Evolutionary conservation across 768 basidiomycete genomes (phyloP).

Genomic region (Termitomyces sp.): DNA sequence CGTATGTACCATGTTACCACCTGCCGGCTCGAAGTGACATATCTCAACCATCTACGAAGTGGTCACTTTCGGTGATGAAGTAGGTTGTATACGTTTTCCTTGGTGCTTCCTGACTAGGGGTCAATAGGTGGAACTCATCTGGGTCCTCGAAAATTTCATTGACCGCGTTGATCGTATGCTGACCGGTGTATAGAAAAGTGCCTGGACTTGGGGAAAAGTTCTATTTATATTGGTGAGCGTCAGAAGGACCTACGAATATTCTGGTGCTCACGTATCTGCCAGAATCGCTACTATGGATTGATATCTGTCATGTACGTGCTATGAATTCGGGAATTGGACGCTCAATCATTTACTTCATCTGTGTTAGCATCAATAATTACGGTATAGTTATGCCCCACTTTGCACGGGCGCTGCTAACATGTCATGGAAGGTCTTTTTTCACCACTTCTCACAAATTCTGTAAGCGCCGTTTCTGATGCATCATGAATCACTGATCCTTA

Average conservation of each 20-base stretch:
- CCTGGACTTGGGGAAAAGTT: conserved; percentile 54
- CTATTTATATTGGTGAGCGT: conserved; percentile 49
- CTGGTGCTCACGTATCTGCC: not conserved
- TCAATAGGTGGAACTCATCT: conserved; percentile 50
- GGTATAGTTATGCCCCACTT: conserved; percentile 24
- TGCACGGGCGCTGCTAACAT: not conserved
- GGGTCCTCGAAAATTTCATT: conserved; percentile 31
- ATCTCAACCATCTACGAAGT: conserved; percentile 25
- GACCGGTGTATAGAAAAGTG: conserved; percentile 33
- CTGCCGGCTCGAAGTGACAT: not conserved
- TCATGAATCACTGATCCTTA: not conserved
- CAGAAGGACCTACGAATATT: not conserved
- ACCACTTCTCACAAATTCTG: conserved; percentile 32
- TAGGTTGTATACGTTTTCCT: conserved; percentile 18
- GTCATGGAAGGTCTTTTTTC: conserved; percentile 37
- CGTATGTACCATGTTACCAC: conserved; percentile 27
- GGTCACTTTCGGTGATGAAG: conserved; percentile 52
- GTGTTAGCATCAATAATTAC: conserved; percentile 49
- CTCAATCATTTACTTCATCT: not conserved
- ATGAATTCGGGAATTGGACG: not conserved
- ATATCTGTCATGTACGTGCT: conserved; percentile 45
- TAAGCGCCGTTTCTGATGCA: conserved; percentile 20
- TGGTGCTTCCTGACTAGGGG: conserved; percentile 1
- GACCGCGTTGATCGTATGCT: not conserved
- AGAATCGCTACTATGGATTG: conserved; percentile 61